Percentiles rank a stretch among this genome's conserved stretches.
These are phyloP conservation scores for Pholiota molesta DNA, from an alignment of 768 basidiomycete genomes.

Conservation along the genomic window DNA sequence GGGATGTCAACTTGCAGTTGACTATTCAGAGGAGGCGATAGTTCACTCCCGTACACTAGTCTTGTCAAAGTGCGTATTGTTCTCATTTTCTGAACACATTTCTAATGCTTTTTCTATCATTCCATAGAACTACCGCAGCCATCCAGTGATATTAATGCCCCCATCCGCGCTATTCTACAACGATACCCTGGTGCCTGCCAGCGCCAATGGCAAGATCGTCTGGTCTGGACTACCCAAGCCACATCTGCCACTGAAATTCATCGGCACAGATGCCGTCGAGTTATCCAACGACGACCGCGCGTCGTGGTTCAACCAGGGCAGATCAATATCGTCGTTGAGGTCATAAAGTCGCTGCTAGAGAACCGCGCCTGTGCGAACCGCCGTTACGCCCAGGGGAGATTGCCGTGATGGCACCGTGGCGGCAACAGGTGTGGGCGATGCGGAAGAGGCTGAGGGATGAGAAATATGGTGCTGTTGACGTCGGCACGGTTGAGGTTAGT, in stretches of 20 bases:
- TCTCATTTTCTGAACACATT: neutral
- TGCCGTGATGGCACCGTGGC: constrained; percentile 55
- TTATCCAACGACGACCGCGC: constrained; percentile 53
- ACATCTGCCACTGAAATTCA: constrained; percentile 45
- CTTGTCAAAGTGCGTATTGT: constrained; percentile 43
- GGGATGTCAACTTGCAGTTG: constrained; percentile 4
- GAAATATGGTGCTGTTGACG: constrained; percentile 44
- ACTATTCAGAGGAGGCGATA: constrained; percentile 9
- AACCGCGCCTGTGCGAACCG: constrained; percentile 41
- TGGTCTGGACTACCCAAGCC: constrained; percentile 46
- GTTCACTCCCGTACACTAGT: constrained; percentile 39
- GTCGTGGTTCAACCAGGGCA: constrained; percentile 55
- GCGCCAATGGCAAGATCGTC: constrained; percentile 38
- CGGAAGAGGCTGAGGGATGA: constrained; percentile 47
- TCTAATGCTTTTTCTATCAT: neutral
- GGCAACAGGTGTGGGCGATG: constrained; percentile 55
- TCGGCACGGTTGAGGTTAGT: constrained; percentile 54
- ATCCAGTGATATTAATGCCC: constrained; percentile 57
- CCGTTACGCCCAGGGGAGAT: constrained; percentile 43
- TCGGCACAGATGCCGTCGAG: constrained; percentile 42
- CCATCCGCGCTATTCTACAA: constrained; percentile 57
- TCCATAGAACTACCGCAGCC: constrained; percentile 49
- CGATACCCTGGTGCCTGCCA: constrained; percentile 48
- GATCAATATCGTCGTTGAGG: constrained; percentile 41
- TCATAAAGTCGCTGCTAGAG: constrained; percentile 40